A percentile compares a stretch with the other conserved stretches of the same genome.
These are phyloP conservation scores for Colletotrichum sojae DNA, from an alignment of 2,329 filamentous ascomycete genomes.

Conservation along the genomic window DNA sequence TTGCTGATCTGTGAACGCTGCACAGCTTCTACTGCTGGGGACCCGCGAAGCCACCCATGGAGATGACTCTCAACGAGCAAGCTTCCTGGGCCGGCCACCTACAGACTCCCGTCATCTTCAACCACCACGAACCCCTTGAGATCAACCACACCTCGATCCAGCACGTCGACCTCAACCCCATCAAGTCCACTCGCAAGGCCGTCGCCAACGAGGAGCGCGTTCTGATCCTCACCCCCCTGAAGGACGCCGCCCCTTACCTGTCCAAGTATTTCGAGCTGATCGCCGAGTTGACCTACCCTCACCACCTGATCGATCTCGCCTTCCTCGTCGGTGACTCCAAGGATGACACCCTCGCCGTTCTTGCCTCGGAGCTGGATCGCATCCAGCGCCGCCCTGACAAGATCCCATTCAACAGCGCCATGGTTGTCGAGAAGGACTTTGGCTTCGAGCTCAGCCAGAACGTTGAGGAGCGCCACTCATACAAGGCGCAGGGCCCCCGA, in stretches of 20 bases:
- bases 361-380: constrained; percentile 87
- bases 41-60: constrained; percentile 93
- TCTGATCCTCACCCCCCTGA: constrained; percentile 91
- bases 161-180: constrained; percentile 85
- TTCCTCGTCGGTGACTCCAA: constrained; percentile 94
- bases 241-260: constrained; percentile 87
- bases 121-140: constrained; percentile 90
- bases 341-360: constrained; percentile 91
- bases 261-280: constrained; percentile 95
- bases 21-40: constrained; percentile 96
- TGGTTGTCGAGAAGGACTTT: constrained; percentile 94
- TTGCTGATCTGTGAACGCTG: constrained; percentile 22
- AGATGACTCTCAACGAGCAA: constrained; percentile 93
- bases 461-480: constrained; percentile 87
- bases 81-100: constrained; percentile 90
- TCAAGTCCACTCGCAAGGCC: constrained; percentile 86
- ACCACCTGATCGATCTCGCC: constrained; percentile 93
- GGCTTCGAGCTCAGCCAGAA: constrained; percentile 80
- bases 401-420: constrained; percentile 87
- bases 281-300: constrained; percentile 90
- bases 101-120: constrained; percentile 95
- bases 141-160: constrained; percentile 86
- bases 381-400: constrained; percentile 86
- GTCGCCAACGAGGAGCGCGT: constrained; percentile 86
- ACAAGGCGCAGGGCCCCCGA: constrained; percentile 88